Conservation (phyloP, 2,329 filamentous ascomycete species). For the Colletotrichum sp. region DNA sequence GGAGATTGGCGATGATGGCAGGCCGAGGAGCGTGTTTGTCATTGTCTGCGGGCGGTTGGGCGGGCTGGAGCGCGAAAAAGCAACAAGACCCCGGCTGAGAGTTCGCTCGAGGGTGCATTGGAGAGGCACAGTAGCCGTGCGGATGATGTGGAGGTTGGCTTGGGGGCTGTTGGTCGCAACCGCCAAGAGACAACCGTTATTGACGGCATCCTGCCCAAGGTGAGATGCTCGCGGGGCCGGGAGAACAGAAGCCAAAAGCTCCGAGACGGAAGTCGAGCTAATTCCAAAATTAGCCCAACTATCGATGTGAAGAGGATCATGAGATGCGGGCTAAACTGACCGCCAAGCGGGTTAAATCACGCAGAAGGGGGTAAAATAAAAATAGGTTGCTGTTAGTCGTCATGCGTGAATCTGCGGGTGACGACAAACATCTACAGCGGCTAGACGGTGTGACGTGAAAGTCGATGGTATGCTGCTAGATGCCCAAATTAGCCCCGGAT, state of each 20-base stretch:
- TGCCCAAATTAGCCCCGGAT: constrained; percentile 31
- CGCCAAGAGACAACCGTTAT: constrained; percentile 1
- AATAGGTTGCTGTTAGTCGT: constrained; percentile 28
- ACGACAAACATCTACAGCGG: constrained; percentile 22
- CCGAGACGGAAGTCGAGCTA: not conserved
- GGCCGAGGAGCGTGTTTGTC: not conserved
- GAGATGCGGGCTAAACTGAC: not conserved
- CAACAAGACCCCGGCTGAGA: not conserved
- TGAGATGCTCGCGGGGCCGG: not conserved
- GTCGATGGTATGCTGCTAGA: not conserved
- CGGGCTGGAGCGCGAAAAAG: not conserved
- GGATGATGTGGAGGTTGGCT: not conserved
- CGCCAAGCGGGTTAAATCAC: constrained; percentile 5
- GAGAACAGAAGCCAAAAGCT: not conserved
- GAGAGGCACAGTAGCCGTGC: not conserved
- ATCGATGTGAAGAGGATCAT: not conserved
- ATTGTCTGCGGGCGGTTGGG: not conserved
- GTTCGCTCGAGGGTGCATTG: not conserved
- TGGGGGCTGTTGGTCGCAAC: not conserved
- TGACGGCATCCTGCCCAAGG: constrained; percentile 25
- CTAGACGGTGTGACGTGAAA: constrained; percentile 7
- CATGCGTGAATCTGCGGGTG: constrained; percentile 15
- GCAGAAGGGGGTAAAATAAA: constrained; percentile 38
- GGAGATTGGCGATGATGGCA: constrained; percentile 7
- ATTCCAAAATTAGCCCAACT: constrained; percentile 19